Conservation (phyloP, 2,329 filamentous ascomycete genomes). For the Purpureocillium lavendulum region DNA sequence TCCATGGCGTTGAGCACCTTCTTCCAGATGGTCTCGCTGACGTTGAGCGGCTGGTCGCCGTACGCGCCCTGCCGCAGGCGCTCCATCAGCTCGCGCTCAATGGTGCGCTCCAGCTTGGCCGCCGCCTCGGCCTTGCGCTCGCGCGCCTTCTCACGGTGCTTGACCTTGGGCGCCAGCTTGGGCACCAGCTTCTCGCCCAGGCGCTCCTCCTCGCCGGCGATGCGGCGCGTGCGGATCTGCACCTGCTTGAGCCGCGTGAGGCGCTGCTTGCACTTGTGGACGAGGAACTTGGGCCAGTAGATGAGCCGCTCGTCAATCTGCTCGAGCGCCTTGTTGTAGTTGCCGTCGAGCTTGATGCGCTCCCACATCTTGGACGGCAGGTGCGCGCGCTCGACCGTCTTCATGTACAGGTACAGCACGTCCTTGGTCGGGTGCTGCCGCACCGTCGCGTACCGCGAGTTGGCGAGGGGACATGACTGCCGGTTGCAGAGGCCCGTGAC, state of each 20-base stretch:
- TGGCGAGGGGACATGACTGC: conserved; percentile 84
- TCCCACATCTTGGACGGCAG: conserved; percentile 93
- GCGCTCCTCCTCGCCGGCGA: conserved; percentile 83
- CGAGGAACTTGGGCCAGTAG: conserved; percentile 90
- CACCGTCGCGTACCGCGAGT: conserved; percentile 87
- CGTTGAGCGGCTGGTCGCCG: conserved; percentile 88
- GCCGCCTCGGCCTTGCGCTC: conserved; percentile 72
- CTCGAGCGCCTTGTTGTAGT: conserved; percentile 82
- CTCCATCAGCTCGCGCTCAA: conserved; percentile 91
- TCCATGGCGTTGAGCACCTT: conserved; percentile 90
- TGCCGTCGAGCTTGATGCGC: conserved; percentile 77
- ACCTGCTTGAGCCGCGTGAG: conserved; percentile 90
- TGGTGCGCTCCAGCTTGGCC: conserved; percentile 90
- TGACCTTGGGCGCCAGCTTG: conserved; percentile 84
- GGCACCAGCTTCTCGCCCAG: conserved; percentile 84
- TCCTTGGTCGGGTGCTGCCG: conserved; percentile 74
- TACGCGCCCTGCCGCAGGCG: conserved; percentile 86
- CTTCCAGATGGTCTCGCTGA: conserved; percentile 93
- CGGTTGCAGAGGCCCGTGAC: conserved; percentile 76
- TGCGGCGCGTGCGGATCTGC: conserved; percentile 66
- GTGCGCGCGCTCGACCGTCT: conserved; percentile 82
- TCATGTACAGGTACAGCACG: conserved; percentile 91
- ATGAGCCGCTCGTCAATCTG: conserved; percentile 80
- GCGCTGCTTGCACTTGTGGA: conserved; percentile 95
- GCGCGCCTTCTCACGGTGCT: conserved; percentile 64